Base-by-base conservation (phyloP, 2,329 filamentous ascomycete species). In the Venturia carpophila region DNA sequence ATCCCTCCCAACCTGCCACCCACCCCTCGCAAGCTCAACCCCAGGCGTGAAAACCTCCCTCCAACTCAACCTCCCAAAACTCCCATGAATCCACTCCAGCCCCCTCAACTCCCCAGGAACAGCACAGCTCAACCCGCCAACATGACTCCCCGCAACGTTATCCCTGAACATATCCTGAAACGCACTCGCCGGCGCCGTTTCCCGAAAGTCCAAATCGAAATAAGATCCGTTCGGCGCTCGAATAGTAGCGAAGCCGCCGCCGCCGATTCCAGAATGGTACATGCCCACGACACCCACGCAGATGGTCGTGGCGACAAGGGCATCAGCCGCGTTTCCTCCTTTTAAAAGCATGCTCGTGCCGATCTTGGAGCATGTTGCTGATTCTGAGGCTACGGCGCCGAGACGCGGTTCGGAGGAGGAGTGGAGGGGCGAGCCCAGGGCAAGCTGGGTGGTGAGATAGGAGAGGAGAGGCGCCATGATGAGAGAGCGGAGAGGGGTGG, bases 231-330 rank as follows among this genome's bases (percentile, higher is more conserved):
- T 80, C 19, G 84, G 78, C 42, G 85, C 82, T 60, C 90, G 86
- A 5, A 96, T 84, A 5, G 96, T 80, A 82, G 92, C 89, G 76
- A 97, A 97, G 1, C 93, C 93, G 49, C 93, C 93, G 7, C 93
- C 93, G 24, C 90, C 92, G 66, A 97, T 88, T 19, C 93, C 65
- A 9, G 45, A 58, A 55, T 67, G 66, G 45, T 67, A 67, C 41
- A 62, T 52, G 2, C 66, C 66, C 15, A 67, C n/a, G 4, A 67
- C 66, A 24, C 79, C 80, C 7, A 81, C 74, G 66, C 80, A 82
- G 52, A 79, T 73, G 5, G 76, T 74, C 2, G 79, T 80, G 5
- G 77, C 79, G 9, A 80, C 78, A 70, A 80, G 70, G 5, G 77
- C 77, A 73, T 82, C 80, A 9, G 79, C 79, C 21, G 80, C 80